Evolutionary conservation across 2,329 filamentous ascomycete genomes (phyloP).

Genomic region (Tolypocladium pustulatum): DNA sequence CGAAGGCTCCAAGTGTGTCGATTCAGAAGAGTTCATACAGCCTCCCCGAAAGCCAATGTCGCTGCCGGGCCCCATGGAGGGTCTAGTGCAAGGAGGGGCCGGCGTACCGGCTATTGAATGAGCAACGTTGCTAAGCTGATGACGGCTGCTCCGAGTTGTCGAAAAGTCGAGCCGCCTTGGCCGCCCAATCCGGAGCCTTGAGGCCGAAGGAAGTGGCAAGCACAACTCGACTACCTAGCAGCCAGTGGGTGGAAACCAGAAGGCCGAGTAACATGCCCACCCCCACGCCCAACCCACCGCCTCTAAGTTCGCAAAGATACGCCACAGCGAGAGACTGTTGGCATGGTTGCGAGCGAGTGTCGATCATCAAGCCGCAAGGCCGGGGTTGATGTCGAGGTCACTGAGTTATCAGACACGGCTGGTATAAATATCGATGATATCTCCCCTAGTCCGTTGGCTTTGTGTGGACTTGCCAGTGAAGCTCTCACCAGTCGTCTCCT

Average conservation of each 20-base stretch:
- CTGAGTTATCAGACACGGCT: background rate
- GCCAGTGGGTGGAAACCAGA: background rate
- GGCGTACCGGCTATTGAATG: background rate
- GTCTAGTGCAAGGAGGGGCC: background rate
- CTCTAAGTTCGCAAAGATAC: background rate
- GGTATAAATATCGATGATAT: background rate
- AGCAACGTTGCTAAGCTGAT: conserved; percentile 6
- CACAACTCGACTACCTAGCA: background rate
- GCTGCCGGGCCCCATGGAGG: background rate
- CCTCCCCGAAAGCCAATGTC: background rate
- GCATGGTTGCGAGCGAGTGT: background rate
- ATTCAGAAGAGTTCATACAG: background rate
- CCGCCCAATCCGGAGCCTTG: background rate
- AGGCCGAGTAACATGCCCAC: conserved; percentile 3
- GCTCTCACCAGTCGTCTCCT: background rate
- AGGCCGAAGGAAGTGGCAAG: background rate
- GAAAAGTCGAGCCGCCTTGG: too few species aligned
- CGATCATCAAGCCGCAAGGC: background rate
- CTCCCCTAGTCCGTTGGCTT: background rate
- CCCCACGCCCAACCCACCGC: background rate
- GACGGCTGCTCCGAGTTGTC: background rate
- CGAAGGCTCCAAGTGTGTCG: background rate
- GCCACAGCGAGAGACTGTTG: background rate
- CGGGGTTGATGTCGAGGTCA: background rate
- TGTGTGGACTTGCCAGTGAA: too few species aligned